Evolutionary conservation across 306 rosid genomes (phyloP).

Genomic region (Trifolium dubium): DNA sequence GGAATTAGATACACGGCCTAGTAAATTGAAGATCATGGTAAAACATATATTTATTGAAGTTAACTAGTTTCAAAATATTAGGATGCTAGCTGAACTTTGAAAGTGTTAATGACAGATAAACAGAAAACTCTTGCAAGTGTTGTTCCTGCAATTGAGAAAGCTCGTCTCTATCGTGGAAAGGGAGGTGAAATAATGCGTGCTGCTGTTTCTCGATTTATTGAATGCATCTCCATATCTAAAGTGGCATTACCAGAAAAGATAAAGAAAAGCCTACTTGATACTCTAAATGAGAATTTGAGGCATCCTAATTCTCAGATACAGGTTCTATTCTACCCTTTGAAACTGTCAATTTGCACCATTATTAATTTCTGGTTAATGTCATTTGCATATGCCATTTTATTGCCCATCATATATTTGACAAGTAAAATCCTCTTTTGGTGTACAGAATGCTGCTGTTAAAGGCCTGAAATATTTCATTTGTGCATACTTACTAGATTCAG

Average conservation of each 20-base stretch:
- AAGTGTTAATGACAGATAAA: conserved; percentile 60
- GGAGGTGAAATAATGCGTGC: conserved; percentile 98
- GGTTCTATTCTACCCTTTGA: conserved; percentile 56
- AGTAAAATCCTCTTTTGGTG: conserved; percentile 38
- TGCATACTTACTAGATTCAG: conserved; percentile 64
- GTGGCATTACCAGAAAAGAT: conserved; percentile 71
- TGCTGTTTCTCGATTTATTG: conserved; percentile 90
- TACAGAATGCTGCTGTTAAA: conserved; percentile 79
- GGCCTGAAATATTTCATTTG: conserved; percentile 72
- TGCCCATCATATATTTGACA: conserved; percentile 29
- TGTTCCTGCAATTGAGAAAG: conserved; percentile 89
- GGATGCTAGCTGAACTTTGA: conserved; percentile 29
- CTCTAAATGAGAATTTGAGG: conserved; percentile 86
- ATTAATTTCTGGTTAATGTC: conserved; percentile 16
- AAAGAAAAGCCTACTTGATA: conserved; percentile 73
- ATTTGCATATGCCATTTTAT: conserved; percentile 30
- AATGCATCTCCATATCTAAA: conserved; percentile 67
- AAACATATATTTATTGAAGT: conserved; percentile 16
- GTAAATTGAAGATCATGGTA: conserved; percentile 2
- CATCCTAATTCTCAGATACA: conserved; percentile 98
- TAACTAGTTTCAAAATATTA: conserved; percentile 29
- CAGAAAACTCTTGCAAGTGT: conserved; percentile 76
- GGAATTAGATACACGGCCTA: background rate
- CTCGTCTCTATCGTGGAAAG: conserved; percentile 93
- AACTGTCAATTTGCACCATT: conserved; percentile 22